Evolutionary conservation across 768 basidiomycete species (phyloP).

Genomic region (Gymnopilus junonius): DNA sequence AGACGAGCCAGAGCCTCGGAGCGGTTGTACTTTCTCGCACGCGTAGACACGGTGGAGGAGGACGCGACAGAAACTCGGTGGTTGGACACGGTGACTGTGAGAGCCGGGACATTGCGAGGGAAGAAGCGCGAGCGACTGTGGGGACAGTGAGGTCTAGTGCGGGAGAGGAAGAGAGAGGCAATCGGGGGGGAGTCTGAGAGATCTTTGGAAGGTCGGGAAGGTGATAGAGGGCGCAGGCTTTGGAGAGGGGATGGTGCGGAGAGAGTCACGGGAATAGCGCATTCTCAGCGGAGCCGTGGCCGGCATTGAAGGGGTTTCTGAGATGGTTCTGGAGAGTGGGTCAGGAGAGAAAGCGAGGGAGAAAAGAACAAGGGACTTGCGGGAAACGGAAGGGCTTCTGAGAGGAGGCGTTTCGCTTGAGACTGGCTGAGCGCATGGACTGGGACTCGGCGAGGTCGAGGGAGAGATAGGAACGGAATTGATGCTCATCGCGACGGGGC

Average conservation of each 20-base stretch:
- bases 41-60: slow-evolving; percentile 38
- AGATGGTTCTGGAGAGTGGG: slow-evolving; percentile 25
- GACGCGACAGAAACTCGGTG: slow-evolving; percentile 19
- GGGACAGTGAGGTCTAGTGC: slow-evolving; percentile 30
- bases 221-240: slow-evolving; percentile 61
- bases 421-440: slow-evolving; percentile 43
- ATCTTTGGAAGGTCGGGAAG: slow-evolving; percentile 43
- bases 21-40: slow-evolving; percentile 50
- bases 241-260: slow-evolving; percentile 58
- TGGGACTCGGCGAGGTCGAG: slow-evolving; percentile 67
- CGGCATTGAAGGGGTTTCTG: slow-evolving; percentile 21
- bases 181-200: slow-evolving; percentile 29
- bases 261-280: slow-evolving; percentile 40
- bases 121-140: slow-evolving; percentile 25
- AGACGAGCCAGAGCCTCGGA: slow-evolving; percentile 66
- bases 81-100: slow-evolving; percentile 13
- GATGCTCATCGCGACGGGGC: slow-evolving; percentile 40
- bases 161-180: slow-evolving; percentile 32
- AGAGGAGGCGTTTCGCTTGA: slow-evolving; percentile 34
- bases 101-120: slow-evolving; percentile 19
- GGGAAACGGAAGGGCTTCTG: slow-evolving; percentile 23
- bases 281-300: slow-evolving; percentile 25
- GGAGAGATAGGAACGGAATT: slow-evolving; percentile 66
- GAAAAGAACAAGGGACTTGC: slow-evolving; percentile 23
- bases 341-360: neutral